A percentile compares a stretch with the other conserved stretches of the same genome.
These are phyloP conservation scores for Entophlyctis luteolus DNA, from an alignment of 192 early-diverging fungal species.

Conservation along the genomic window DNA sequence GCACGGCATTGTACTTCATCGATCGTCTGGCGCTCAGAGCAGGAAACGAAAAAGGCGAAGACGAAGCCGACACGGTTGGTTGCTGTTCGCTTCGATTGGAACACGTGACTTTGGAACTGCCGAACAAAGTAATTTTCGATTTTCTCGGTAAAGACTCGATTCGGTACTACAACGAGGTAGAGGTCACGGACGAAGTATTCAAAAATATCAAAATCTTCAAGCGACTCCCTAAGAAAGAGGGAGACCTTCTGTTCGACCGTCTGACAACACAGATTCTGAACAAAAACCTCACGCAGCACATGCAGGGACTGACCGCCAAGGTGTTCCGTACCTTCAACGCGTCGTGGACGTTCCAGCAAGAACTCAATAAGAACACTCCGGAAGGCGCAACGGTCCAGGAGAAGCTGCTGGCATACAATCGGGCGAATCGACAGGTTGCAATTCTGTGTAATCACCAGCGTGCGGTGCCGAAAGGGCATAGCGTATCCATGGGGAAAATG, in stretches of 20 bases:
- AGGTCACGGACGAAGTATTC: conserved; percentile 84
- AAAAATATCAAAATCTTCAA: conserved; percentile 92
- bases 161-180: conserved; percentile 80
- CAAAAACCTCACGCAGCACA: conserved; percentile 80
- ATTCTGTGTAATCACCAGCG: conserved; percentile 98
- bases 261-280: conserved; percentile 82
- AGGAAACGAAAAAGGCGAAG: conserved; percentile 95
- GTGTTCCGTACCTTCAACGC: conserved; percentile 99
- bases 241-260: conserved; percentile 88
- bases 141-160: conserved; percentile 99
- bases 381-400: conserved; percentile 67
- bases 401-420: conserved; percentile 88
- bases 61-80: conserved; percentile 98
- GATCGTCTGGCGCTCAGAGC: conserved; percentile 91
- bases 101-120: conserved; percentile 79
- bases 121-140: conserved; percentile 85
- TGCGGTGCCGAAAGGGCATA: conserved; percentile 75
- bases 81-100: conserved; percentile 95
- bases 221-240: conserved; percentile 65
- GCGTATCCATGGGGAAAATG: conserved; percentile 72
- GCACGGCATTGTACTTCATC: conserved; percentile 93
- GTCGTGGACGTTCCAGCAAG: conserved; percentile 85
- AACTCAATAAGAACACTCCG: conserved; percentile 69
- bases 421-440: conserved; percentile 93
- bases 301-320: conserved; percentile 92